Percentiles rank a stretch among this genome's conserved stretches.
Conservation (phyloP, 2,329 filamentous ascomycete species). For the Bipolaris victoriae region DNA sequence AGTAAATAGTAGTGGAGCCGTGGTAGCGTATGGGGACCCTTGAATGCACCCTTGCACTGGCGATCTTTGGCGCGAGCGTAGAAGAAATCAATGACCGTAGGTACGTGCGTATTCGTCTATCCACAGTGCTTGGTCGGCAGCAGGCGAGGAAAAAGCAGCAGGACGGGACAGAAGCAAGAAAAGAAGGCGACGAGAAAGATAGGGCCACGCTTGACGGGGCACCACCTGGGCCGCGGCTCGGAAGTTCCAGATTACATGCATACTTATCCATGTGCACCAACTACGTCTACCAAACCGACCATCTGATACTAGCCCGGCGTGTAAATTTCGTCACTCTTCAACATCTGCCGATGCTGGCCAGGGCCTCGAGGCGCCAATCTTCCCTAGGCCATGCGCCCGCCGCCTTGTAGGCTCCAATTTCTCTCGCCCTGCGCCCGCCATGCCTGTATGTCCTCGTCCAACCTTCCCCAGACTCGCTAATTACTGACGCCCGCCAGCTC, state of each 20-base stretch:
- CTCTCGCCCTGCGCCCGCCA: constrained; percentile 15
- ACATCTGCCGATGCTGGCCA: constrained; percentile 26
- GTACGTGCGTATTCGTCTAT: too few relatives aligned
- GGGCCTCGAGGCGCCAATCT: constrained; percentile 24
- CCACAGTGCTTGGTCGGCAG: not conserved
- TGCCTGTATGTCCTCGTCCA: constrained; percentile 36
- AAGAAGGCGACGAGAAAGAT: not conserved
- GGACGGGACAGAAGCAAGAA: constrained; percentile 4
- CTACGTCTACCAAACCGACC: not conserved
- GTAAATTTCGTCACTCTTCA: constrained; percentile 28
- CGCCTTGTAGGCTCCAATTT: constrained; percentile 7
- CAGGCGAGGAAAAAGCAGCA: constrained; percentile 13
- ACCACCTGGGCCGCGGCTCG: constrained; percentile 29
- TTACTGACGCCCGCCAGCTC: constrained; percentile 54
- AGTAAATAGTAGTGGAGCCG: constrained; percentile 21
- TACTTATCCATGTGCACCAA: too few relatives aligned
- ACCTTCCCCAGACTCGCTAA: constrained; percentile 12
- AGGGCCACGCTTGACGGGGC: too few relatives aligned
- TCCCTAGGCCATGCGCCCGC: constrained; percentile 10
- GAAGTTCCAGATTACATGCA: not conserved
- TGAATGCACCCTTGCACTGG: constrained; percentile 27
- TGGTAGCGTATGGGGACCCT: constrained; percentile 27
- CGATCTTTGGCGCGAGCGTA: constrained; percentile 16
- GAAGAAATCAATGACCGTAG: constrained; percentile 13
- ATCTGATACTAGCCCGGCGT: constrained; percentile 6